These are phyloP conservation scores for Cercospora brassicicola DNA, from an alignment of 2,329 filamentous ascomycete genomes.

Conservation along the genomic window DNA sequence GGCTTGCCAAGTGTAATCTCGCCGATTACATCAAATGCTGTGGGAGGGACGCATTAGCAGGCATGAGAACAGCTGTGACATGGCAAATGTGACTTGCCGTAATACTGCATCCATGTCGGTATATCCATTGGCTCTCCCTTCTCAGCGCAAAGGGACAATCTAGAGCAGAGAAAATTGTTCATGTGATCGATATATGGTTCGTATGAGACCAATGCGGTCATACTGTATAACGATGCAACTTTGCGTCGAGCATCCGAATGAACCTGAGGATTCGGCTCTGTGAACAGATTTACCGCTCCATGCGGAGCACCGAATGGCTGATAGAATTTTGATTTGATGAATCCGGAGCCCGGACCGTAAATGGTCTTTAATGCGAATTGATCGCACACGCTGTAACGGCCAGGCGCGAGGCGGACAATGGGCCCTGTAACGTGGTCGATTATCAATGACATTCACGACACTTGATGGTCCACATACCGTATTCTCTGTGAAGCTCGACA, in stretches of 20 bases:
- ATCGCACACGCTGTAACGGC: slow-evolving; percentile 36
- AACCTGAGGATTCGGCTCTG: slow-evolving; percentile 40
- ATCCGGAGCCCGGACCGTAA: slow-evolving; percentile 43
- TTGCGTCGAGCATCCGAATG: slow-evolving; percentile 41
- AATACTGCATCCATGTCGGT: no score
- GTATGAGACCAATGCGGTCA: slow-evolving; percentile 42
- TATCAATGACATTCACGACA: neutral
- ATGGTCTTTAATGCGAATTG: slow-evolving; percentile 35
- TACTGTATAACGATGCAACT: slow-evolving; percentile 41
- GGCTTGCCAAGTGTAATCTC: no score
- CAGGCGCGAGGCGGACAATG: slow-evolving; percentile 37
- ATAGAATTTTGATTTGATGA: slow-evolving; percentile 47
- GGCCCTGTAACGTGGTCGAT: neutral
- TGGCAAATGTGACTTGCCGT: no score
- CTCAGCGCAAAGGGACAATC: slow-evolving; percentile 34
- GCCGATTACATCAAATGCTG: no score
- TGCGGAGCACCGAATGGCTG: slow-evolving; percentile 39
- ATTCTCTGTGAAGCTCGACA: slow-evolving; percentile 10
- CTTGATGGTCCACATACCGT: slow-evolving; percentile 1
- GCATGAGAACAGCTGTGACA: no score
- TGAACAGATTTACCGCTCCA: slow-evolving; percentile 44
- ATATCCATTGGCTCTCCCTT: neutral
- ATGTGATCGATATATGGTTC: slow-evolving; percentile 45
- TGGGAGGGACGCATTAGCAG: no score
- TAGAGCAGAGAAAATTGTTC: slow-evolving; percentile 39